Base-by-base conservation (phyloP, 1,284 basidiomycete genomes). In the Sporisorium iseilematis-ciliati region DNA sequence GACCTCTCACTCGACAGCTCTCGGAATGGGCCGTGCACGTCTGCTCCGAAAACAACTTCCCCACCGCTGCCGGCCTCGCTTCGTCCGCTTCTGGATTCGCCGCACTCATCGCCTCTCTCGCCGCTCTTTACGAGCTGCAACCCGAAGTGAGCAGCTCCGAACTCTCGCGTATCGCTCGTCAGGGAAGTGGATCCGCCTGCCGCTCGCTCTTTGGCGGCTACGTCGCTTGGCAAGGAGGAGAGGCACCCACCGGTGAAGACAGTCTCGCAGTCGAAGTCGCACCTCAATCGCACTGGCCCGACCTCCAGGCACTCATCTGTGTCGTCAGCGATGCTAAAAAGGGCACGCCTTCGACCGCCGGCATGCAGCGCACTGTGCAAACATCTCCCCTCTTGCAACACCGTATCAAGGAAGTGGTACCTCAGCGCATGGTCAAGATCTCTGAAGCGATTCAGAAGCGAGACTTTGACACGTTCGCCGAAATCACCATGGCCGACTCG, bases 81-180 rank as follows among this genome's bases (percentile, higher is more conserved):
- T 98, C 96, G 0, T 97, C 95, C 31, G 96, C 97, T 0, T 94
- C 95, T 0, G 96, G 96, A 14, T 96, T 99, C 77, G 96, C 97
- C 1, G 97, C 96, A 0, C 91, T 99, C 43, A 93, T 95, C 52
- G 89, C 92, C 8, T 97, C 95, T 51, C 90, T 99, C 46, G 91
- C 94, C 0, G 88, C 90, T 8, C 91, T 99, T 66, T 99, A 96
- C 88, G 83, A 88, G 26, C 92, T 99, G 63, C 91, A 90, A 45
- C 88, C 87, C 87, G 53, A 90, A 38, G 70, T 80, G 7, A 67
- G 64, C 88, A 61, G 92, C 87, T 88, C 87, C 35, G 88, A 91
- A 66, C 92, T 99, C 64, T 97, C 95, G 54, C 88, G 93, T 77
- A 95, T 99, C 83, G 93, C 96, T 1, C 93, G 97, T 26, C 97